Conservation (phyloP, 2,329 filamentous ascomycete species). For the Colletotrichum chrysophilum region DNA sequence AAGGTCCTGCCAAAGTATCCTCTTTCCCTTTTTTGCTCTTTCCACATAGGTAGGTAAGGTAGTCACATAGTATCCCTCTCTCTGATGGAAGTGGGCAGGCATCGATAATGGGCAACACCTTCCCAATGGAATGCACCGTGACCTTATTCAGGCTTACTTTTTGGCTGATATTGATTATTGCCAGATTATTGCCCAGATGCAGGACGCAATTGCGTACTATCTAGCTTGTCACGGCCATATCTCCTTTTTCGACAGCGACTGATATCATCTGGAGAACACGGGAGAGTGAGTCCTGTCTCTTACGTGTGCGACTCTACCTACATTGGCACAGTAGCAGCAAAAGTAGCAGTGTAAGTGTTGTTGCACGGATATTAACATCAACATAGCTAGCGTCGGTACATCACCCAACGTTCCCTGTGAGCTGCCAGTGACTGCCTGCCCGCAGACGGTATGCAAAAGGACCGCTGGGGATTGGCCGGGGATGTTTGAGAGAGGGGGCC, state of each 20-base stretch:
- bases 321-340: background rate
- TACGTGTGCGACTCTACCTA: background rate
- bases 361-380: background rate
- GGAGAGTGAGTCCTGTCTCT: background rate
- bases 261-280: background rate
- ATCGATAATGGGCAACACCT: background rate
- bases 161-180: background rate
- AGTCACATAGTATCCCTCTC: background rate
- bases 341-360: background rate
- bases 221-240: background rate
- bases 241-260: background rate
- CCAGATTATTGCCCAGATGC: background rate
- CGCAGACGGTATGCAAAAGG: background rate
- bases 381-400: background rate
- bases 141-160: background rate
- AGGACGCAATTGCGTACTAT: background rate
- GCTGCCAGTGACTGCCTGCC: background rate
- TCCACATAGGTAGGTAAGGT: background rate
- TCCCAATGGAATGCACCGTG: background rate
- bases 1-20: background rate
- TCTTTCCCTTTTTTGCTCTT: background rate
- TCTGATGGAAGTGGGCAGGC: background rate
- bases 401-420: background rate
- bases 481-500: background rate
- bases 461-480: background rate